Conservation (phyloP, 495 filamentous ascomycete genomes). For the Aspergillus sclerotiicarbonarius region DNA sequence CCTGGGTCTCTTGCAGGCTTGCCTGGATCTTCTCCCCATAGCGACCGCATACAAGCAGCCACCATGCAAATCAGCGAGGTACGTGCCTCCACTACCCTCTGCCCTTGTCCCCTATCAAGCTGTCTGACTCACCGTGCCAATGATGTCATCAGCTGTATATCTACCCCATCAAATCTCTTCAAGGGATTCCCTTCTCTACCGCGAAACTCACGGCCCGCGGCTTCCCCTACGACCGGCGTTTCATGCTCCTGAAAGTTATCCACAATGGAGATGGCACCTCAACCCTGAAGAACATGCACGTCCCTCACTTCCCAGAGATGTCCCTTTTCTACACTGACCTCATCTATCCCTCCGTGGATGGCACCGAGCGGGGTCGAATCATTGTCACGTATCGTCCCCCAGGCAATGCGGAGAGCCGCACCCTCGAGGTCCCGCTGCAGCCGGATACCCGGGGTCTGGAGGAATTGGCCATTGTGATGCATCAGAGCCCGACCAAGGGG, state of each 20-base stretch:
- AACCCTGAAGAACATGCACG: conserved; percentile 63
- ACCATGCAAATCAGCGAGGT: conserved; percentile 45
- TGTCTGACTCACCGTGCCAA: background rate
- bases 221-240: conserved; percentile 71
- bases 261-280: conserved; percentile 26
- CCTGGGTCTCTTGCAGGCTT: background rate
- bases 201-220: conserved; percentile 63
- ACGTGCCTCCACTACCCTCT: conserved; percentile 6
- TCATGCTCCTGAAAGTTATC: conserved; percentile 67
- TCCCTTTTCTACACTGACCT: conserved; percentile 65
- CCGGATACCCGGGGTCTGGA: conserved; percentile 53
- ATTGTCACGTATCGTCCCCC: conserved; percentile 55
- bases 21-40: background rate
- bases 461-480: conserved; percentile 56
- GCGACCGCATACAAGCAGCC: background rate
- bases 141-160: conserved; percentile 62
- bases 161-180: conserved; percentile 87
- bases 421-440: conserved; percentile 57
- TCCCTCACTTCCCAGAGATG: conserved; percentile 62
- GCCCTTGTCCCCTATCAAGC: background rate
- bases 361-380: conserved; percentile 36
- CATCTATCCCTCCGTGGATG: conserved; percentile 26
- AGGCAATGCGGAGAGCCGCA: conserved; percentile 18
- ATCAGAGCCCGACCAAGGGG: conserved; percentile 59
- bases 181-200: conserved; percentile 55